Evolutionary conservation across 164 flowering plant genomes (phyloP), one percentile per base, ranked within the genome.

Genomic region (Saururus chinensis): DNA sequence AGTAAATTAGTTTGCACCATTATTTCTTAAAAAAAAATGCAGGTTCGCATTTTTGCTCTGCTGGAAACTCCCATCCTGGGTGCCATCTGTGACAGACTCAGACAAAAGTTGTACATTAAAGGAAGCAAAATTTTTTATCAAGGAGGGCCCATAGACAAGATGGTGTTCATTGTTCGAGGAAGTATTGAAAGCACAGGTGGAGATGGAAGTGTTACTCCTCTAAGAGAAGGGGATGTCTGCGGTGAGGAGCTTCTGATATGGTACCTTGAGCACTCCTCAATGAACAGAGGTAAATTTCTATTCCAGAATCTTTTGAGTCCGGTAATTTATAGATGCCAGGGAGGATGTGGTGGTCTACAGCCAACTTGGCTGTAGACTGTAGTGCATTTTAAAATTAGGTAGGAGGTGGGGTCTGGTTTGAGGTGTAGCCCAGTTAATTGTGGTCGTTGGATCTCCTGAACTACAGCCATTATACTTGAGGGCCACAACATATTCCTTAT

Each of bases 241-340:
- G 96, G 98, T 12, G 98, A 88, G 68, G 96, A 88, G 78, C 96
- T 92, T 60, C 88, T 92, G 22, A 76, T 81, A 37, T 85, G 91
- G 92, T 85, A 82, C 75, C 89, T 92, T 35, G 90, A 92, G 69
- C 79, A 83, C 53, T 75, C 79, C 68, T 65, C 85, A 4, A 70
- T 73, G 61, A 71, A 73, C 69, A 80, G 63, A 83, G 96, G 96
- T 85, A 74, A 26, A 10, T 12, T 12, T 45, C 49, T 10, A 45
- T 45, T 45, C 17, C 14, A 10, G 4, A 9, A 45, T 8, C 45
- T 41, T 41, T 41, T 41, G 8, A 41, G 5, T 23, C 10, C n/a
- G n/a, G n/a, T n/a, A n/a, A n/a, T n/a, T n/a, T n/a, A n/a, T n/a
- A n/a, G n/a, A n/a, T n/a, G n/a, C n/a, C n/a, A n/a, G n/a, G n/a